phyloP scores from a whole-genome alignment of 306 rosid genomes.

The Geum urbanum region DNA sequence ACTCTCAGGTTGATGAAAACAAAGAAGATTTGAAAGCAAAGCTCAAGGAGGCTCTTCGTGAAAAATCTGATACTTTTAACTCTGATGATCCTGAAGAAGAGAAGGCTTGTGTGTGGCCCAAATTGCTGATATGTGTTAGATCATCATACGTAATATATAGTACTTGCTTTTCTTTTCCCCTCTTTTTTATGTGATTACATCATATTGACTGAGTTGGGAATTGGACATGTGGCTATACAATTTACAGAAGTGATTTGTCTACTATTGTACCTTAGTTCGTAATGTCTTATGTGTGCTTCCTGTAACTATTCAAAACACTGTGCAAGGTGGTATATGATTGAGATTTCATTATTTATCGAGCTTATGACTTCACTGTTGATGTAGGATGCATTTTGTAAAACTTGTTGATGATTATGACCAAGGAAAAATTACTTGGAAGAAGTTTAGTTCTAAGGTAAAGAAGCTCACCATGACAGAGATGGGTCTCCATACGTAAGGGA shows the following conservation, averaged over 20 bases:
- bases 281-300: too few species aligned
- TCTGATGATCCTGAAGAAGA: slow-evolving; percentile 54
- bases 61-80: slow-evolving; percentile 82
- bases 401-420: slow-evolving; percentile 76
- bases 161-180: too few species aligned
- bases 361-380: slow-evolving; percentile 21
- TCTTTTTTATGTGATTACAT: neutral
- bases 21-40: slow-evolving; percentile 74
- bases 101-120: slow-evolving; percentile 45
- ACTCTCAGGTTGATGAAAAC: slow-evolving; percentile 58
- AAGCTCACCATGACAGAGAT: slow-evolving; percentile 57
- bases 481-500: slow-evolving; percentile 79
- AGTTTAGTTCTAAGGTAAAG: slow-evolving; percentile 75
- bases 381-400: slow-evolving; percentile 84
- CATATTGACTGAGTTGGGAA: neutral
- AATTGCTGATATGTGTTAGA: too few species aligned
- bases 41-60: slow-evolving; percentile 77
- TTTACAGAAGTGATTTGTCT: too few species aligned
- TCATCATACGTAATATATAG: too few species aligned
- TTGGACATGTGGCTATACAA: neutral
- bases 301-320: too few species aligned
- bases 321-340: too few species aligned
- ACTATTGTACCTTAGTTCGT: too few species aligned
- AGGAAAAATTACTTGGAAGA: slow-evolving; percentile 77
- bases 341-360: too few species aligned